These are phyloP conservation scores for Sanguinoderma infundibulare DNA, from an alignment of 1,284 basidiomycete species.

Conservation along the genomic window DNA sequence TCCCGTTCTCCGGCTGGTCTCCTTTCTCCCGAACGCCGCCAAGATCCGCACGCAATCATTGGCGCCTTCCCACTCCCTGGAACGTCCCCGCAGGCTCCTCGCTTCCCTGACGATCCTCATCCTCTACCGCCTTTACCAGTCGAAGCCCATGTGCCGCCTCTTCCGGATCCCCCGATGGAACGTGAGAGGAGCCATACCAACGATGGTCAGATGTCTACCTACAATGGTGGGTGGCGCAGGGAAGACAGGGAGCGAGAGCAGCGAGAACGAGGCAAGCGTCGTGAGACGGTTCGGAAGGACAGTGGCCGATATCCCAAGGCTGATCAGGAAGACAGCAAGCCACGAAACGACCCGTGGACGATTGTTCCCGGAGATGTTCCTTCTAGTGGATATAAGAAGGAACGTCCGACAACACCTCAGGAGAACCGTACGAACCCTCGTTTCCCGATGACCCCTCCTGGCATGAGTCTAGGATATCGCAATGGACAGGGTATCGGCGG, in stretches of 20 bases:
- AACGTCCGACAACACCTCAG: conserved; percentile 37
- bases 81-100: conserved; percentile 25
- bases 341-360: conserved; percentile 46
- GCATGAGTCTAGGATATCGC: conserved; percentile 28
- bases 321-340: conserved; percentile 22
- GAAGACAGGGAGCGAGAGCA: conserved; percentile 24
- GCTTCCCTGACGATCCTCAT: conserved; percentile 28
- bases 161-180: conserved; percentile 54
- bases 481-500: conserved; percentile 33
- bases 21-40: conserved; percentile 52
- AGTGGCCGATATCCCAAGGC: conserved; percentile 17
- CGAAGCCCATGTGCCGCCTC: conserved; percentile 46
- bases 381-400: conserved; percentile 32
- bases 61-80: conserved; percentile 22
- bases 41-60: conserved; percentile 24
- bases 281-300: conserved; percentile 12
- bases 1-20: conserved; percentile 34
- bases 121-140: conserved; percentile 30
- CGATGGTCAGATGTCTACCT: conserved; percentile 31
- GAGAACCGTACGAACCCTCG: conserved; percentile 28
- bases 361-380: conserved; percentile 43
- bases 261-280: conserved; percentile 17
- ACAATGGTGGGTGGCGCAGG: conserved; percentile 37
- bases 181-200: conserved; percentile 50
- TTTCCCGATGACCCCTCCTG: conserved; percentile 14